These are phyloP conservation scores for Yamadazyma mexicana DNA, from an alignment of 1,139 yeast genomes.

Conservation along the genomic window DNA sequence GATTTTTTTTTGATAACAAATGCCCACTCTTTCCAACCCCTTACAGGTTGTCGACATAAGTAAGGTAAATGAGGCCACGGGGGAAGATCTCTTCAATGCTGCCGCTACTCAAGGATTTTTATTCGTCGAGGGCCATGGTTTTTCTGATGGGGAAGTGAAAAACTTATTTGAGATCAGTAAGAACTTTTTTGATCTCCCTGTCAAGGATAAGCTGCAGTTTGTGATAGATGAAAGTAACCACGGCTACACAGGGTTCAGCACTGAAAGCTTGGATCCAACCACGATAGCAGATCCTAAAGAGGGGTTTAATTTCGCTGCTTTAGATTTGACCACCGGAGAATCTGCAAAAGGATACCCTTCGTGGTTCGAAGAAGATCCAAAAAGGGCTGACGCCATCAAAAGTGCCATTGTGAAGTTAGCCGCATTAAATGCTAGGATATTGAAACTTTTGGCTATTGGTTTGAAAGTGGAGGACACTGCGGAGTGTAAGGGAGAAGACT, in stretches of 20 bases:
- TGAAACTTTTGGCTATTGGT: conserved; percentile 58
- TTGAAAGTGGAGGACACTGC: conserved; percentile 51
- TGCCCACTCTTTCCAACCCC: conserved; percentile 40
- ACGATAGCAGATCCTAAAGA: conserved; percentile 64
- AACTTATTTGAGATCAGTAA: conserved; percentile 53
- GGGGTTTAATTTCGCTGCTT: conserved; percentile 45
- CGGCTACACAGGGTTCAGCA: conserved; percentile 63
- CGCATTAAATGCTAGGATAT: conserved; percentile 38
- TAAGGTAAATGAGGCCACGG: conserved; percentile 40
- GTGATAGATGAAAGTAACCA: conserved; percentile 55
- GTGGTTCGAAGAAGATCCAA: conserved; percentile 37
- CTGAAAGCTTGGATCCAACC: conserved; percentile 56
- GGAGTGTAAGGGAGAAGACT: conserved; percentile 38
- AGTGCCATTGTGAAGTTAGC: conserved; percentile 42
- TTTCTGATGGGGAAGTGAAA: conserved; percentile 58
- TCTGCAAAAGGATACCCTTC: conserved; percentile 38
- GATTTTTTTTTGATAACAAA: too few relatives aligned
- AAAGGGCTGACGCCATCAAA: conserved; percentile 32
- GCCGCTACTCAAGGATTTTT: conserved; percentile 71
- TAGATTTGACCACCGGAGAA: conserved; percentile 42
- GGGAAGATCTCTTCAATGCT: conserved; percentile 56
- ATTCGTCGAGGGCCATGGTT: conserved; percentile 71
- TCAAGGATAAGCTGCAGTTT: conserved; percentile 45
- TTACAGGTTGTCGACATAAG: conserved; percentile 58
- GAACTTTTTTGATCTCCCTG: conserved; percentile 54